A percentile compares a stretch with the other conserved stretches of the same genome.
These are phyloP conservation scores for Fusarium newnesense DNA, from an alignment of 2,329 filamentous ascomycete genomes.

Conservation along the genomic window DNA sequence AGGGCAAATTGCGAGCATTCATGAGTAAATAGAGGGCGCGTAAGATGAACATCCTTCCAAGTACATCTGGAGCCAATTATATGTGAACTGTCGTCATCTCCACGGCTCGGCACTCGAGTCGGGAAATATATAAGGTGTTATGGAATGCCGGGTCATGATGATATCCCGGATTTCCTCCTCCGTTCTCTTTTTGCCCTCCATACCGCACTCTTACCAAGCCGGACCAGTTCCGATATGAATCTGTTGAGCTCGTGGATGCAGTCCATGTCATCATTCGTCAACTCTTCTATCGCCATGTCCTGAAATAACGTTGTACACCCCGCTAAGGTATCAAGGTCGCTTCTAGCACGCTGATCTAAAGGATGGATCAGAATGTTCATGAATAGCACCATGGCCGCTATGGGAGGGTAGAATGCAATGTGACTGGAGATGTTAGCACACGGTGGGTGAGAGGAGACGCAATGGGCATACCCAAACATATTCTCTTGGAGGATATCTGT, in stretches of 20 bases:
- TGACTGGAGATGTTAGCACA: background rate
- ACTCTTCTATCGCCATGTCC: background rate
- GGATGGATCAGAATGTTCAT: background rate
- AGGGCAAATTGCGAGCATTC: background rate
- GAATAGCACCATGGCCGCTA: background rate
- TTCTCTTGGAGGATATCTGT: background rate
- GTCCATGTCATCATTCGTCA: background rate
- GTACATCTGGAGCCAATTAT: background rate
- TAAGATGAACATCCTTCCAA: no score
- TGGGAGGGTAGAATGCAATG: background rate
- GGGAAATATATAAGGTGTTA: no score
- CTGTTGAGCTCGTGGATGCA: background rate
- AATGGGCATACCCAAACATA: background rate
- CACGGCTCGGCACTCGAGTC: no score
- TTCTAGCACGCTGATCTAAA: background rate
- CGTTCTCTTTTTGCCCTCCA: background rate
- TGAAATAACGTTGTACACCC: background rate
- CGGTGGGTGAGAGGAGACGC: fast-evolving
- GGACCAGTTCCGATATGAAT: background rate
- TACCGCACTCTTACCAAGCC: background rate
- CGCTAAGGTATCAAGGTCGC: background rate
- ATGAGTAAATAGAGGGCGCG: background rate
- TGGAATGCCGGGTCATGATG: no score
- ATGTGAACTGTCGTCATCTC: background rate
- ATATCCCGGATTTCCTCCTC: background rate